A percentile compares a stretch with the other conserved stretches of the same genome.
These are phyloP conservation scores for Fabrea salina DNA, from an alignment of 169 alveolate species.

Conservation along the genomic window DNA sequence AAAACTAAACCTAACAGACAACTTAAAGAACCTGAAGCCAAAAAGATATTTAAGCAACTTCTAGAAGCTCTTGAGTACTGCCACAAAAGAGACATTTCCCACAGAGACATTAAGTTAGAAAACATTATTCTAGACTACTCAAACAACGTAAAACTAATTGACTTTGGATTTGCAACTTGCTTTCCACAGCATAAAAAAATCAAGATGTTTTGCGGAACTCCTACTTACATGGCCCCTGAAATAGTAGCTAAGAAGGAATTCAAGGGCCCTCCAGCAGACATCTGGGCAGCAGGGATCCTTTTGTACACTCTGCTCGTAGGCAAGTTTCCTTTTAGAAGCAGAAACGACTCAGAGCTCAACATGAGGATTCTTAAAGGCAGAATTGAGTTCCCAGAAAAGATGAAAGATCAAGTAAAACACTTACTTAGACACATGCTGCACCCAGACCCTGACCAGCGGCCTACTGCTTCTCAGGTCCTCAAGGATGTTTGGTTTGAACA, in stretches of 20 bases:
- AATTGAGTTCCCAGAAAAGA: slow-evolving; percentile 34
- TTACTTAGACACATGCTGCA: slow-evolving; percentile 39
- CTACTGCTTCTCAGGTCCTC: slow-evolving; percentile 39
- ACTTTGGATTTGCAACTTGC: slow-evolving; percentile 84
- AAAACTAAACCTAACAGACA: slow-evolving; percentile 62
- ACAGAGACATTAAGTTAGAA: slow-evolving; percentile 85
- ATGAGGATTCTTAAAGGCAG: slow-evolving; percentile 46
- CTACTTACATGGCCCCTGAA: slow-evolving; percentile 87
- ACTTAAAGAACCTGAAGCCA: slow-evolving; percentile 71
- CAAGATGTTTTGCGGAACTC: slow-evolving; percentile 87
- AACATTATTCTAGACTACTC: slow-evolving; percentile 72
- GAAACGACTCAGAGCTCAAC: slow-evolving; percentile 55
- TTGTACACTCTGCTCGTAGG: slow-evolving; percentile 66
- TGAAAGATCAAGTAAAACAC: no score
- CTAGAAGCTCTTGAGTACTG: slow-evolving; percentile 64
- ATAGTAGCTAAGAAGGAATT: slow-evolving; percentile 66
- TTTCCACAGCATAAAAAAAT: slow-evolving; percentile 63
- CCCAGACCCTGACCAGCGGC: slow-evolving; percentile 44
- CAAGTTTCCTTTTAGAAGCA: slow-evolving; percentile 62
- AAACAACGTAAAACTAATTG: slow-evolving; percentile 76
- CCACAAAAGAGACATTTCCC: slow-evolving; percentile 76
- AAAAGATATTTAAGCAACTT: slow-evolving; percentile 56
- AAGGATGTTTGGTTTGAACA: no score
- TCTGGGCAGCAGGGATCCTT: slow-evolving; percentile 78
- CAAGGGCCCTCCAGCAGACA: slow-evolving; percentile 75